Evolutionary conservation across 2,329 filamentous ascomycete species (phyloP).

Genomic region (Colletotrichum brevisporum): DNA sequence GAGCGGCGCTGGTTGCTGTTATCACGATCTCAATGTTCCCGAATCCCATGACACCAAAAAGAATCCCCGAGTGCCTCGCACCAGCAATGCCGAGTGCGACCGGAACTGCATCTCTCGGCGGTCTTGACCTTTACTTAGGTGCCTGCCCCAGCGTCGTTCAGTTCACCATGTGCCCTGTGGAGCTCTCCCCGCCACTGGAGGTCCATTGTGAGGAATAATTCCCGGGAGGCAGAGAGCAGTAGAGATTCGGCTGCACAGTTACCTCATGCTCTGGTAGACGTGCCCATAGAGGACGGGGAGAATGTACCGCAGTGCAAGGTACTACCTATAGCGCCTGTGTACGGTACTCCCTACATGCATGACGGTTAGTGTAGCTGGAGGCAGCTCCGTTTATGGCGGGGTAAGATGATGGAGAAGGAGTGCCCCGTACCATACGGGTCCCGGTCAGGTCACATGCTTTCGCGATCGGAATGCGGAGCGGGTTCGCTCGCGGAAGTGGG

Average conservation of each 20-base stretch:
- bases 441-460: constrained; percentile 41
- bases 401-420: neutral
- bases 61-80: constrained; percentile 41
- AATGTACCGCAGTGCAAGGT: constrained; percentile 5
- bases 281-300: neutral
- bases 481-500: neutral
- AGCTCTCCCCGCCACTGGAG: neutral
- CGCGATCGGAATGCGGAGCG: constrained; percentile 27
- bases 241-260: neutral
- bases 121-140: constrained; percentile 16
- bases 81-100: constrained; percentile 16
- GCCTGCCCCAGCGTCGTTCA: neutral
- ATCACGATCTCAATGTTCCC: constrained; percentile 27
- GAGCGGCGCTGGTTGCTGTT: constrained; percentile 5
- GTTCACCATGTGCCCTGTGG: constrained; percentile 4
- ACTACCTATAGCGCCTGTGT: too few relatives aligned
- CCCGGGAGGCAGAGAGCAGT: neutral
- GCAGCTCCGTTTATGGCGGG: constrained; percentile 21
- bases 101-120: constrained; percentile 35
- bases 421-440: neutral
- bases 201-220: constrained; percentile 22
- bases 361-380: too few relatives aligned
- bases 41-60: constrained; percentile 12
- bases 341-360: too few relatives aligned
- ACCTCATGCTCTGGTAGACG: neutral